Evolutionary conservation across 2,329 filamentous ascomycete species (phyloP).

Genomic region (Aspergillus fischeri): DNA sequence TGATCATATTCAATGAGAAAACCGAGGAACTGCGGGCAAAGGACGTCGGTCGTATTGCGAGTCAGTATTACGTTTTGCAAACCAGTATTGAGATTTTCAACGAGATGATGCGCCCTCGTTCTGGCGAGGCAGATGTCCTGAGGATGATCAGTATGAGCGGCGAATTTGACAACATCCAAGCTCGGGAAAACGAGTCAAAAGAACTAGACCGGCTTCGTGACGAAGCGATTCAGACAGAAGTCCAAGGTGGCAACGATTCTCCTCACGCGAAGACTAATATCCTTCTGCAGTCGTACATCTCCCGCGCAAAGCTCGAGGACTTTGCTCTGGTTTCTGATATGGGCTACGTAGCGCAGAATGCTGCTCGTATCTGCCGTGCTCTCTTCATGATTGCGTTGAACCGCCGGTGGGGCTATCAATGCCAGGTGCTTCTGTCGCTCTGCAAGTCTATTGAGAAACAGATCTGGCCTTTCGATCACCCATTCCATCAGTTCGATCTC

Average conservation of each 20-base stretch:
- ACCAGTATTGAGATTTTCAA: constrained; percentile 96
- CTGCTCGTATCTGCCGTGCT: constrained; percentile 87
- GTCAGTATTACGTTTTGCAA: constrained; percentile 93
- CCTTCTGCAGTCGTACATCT: constrained; percentile 89
- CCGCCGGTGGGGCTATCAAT: constrained; percentile 92
- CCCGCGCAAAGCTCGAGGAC: constrained; percentile 79
- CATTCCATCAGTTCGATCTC: constrained; percentile 90
- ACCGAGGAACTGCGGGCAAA: constrained; percentile 93
- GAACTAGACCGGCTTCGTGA: constrained; percentile 74
- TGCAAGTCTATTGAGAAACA: constrained; percentile 97
- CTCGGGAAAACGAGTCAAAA: constrained; percentile 81
- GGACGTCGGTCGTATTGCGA: constrained; percentile 92
- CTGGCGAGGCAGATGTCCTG: constrained; percentile 86
- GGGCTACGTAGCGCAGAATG: constrained; percentile 93
- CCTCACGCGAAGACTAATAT: constrained; percentile 94
- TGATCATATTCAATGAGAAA: constrained; percentile 96
- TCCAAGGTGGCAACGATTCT: constrained; percentile 63
- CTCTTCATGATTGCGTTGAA: constrained; percentile 98
- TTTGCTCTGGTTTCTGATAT: constrained; percentile 90
- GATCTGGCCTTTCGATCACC: constrained; percentile 92
- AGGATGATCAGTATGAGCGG: constrained; percentile 97
- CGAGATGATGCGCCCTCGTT: constrained; percentile 79
- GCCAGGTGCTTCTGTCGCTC: constrained; percentile 80
- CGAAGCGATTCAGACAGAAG: constrained; percentile 69
- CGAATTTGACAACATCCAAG: constrained; percentile 96